A percentile compares a stretch with the other conserved stretches of the same genome.
Evolutionary conservation across 441 rosid species (phyloP).

Genomic region (Syzygium syzygioides): DNA sequence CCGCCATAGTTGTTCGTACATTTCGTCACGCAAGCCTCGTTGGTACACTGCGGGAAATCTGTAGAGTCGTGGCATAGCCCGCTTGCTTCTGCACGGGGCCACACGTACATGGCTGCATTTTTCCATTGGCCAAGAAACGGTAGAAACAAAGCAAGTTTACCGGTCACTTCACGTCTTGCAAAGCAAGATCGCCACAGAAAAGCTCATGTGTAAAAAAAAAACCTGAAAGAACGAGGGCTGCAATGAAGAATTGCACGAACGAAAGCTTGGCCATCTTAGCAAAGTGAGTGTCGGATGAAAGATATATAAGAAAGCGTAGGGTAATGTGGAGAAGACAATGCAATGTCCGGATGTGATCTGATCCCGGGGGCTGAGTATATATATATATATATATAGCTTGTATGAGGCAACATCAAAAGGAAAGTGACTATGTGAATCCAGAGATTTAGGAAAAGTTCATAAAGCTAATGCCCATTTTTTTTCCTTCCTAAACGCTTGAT

Average conservation of each 20-base stretch:
- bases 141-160: not conserved
- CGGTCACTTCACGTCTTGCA: not conserved
- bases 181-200: not conserved
- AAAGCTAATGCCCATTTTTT: not conserved
- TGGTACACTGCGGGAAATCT: not conserved
- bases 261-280: not conserved
- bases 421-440: not conserved
- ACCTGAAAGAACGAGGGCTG: not conserved
- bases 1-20: not conserved
- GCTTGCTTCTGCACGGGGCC: not conserved
- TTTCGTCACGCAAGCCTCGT: not conserved
- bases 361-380: not conserved
- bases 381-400: not conserved
- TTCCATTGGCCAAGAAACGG: not conserved
- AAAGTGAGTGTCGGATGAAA: not conserved
- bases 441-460: not conserved
- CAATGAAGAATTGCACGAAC: not conserved
- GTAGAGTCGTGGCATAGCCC: not conserved
- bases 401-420: not conserved
- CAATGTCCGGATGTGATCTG: not conserved
- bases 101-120: not conserved
- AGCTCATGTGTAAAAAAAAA: not conserved
- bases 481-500: not conserved
- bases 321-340: not conserved
- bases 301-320: not conserved